Evolutionary conservation across 352 stramenopile genomes (phyloP), one percentile per base, ranked within the genome.

Genomic region (Pythium insidiosum): DNA sequence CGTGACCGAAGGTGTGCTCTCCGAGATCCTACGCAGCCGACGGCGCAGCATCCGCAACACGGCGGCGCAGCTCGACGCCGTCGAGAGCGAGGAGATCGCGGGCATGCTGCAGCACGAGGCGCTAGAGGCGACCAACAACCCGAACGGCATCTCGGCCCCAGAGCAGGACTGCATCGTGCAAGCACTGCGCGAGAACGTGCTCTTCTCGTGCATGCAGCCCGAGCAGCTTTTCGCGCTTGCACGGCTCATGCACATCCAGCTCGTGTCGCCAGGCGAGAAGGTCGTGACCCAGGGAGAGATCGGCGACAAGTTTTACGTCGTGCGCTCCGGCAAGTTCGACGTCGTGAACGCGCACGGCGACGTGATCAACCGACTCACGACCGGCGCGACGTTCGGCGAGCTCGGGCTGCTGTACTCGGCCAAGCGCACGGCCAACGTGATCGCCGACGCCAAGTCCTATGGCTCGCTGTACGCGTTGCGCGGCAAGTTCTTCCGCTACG

Each of bases 301-400:
- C 41, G 85, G 82, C 30, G 73, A 95, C 53, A 78, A 81, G 24
- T 81, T 95, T 38, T 95, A 76, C 58, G 61, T 74, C 31, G 66
- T 78, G 33, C 64, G 66, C 0, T 74, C 64, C 19, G 66, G 68
- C 18, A 59, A 68, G 26, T 84, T 84, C 38, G 58, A 78, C 22
- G 68, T 84, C 5, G 30, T 70, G 10, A 56, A 62, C 12, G 49
- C 35, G 30, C 38, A 74, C 20, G 58, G 54, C 20, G 62, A 79
- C 24, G 61, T 66, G 3, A 66, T 78, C 36, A 76, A 78, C 31
- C 59, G 58, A 1, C 39, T 80, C 12, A 33, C 38, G 0, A 48
- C 56, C 0, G 68, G 66, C 12, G 35, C 66, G 4, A 74, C 66
- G 0, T 84, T 84, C 40, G 71, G 71, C 0, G 71, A 84, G 44